A percentile compares a stretch with the other conserved stretches of the same genome.
Conservation (phyloP, 1,139 yeast species). For the Yamadazyma kanchanaburiensis region DNA sequence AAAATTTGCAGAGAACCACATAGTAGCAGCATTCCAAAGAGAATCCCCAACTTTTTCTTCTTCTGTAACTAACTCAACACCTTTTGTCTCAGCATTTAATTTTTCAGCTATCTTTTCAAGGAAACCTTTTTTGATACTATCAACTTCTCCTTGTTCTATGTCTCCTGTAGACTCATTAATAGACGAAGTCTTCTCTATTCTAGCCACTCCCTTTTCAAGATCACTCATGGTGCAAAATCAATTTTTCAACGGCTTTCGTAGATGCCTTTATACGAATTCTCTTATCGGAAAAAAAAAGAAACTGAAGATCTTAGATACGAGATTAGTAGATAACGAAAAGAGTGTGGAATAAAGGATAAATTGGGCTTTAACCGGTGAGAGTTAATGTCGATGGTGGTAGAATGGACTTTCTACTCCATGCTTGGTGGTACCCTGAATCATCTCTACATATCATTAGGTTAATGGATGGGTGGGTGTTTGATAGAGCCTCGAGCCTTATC, state of each 20-base stretch:
- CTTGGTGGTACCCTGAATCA: too few relatives aligned
- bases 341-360: too few relatives aligned
- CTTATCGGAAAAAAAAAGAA: not conserved
- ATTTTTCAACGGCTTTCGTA: not conserved
- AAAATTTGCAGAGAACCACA: conserved; percentile 93
- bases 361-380: too few relatives aligned
- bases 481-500: too few relatives aligned
- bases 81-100: conserved; percentile 39
- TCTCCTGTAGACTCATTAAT: conserved; percentile 1
- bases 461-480: too few relatives aligned
- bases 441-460: too few relatives aligned
- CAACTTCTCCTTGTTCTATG: conserved; percentile 4
- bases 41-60: conserved; percentile 63
- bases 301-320: too few relatives aligned
- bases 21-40: conserved; percentile 68
- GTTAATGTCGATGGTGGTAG: too few relatives aligned
- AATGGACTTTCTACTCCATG: too few relatives aligned
- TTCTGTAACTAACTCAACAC: conserved; percentile 66
- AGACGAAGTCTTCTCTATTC: conserved; percentile 1
- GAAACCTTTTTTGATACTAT: conserved; percentile 2
- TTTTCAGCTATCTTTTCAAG: conserved; percentile 3
- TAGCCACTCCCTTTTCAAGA: conserved; percentile 6
- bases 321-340: too few relatives aligned
- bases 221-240: conserved; percentile 4
- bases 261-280: too few relatives aligned